phyloP scores from a whole-genome alignment of 2,329 filamentous ascomycete species.

The Penicillium sp. region DNA sequence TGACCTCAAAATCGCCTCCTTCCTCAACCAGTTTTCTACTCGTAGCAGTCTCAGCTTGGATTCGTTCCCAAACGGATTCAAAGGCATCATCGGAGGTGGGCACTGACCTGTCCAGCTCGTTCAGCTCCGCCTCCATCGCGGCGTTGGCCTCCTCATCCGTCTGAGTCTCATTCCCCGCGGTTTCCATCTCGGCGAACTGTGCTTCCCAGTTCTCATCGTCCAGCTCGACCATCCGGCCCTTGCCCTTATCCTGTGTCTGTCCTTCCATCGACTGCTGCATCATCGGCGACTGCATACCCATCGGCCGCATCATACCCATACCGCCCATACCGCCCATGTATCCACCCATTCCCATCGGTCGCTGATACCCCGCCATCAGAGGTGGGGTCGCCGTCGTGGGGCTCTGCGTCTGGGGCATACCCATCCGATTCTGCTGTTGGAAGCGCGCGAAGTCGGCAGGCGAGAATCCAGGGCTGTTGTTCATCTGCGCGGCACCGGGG shows the following conservation, averaged over 20 bases:
- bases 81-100: slow-evolving; percentile 73
- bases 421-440: slow-evolving; percentile 72
- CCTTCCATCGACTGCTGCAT: slow-evolving; percentile 53
- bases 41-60: slow-evolving; percentile 53
- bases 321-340: slow-evolving; percentile 51
- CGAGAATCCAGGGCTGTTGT: slow-evolving; percentile 68
- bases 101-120: slow-evolving; percentile 86
- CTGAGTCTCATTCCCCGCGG: slow-evolving; percentile 57
- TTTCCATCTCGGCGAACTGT: slow-evolving; percentile 88
- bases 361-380: slow-evolving; percentile 62
- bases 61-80: slow-evolving; percentile 71
- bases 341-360: slow-evolving; percentile 54
- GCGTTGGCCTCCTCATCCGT: slow-evolving; percentile 68
- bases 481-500: slow-evolving; percentile 58
- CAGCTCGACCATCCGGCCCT: slow-evolving; percentile 81
- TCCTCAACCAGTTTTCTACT: slow-evolving; percentile 67
- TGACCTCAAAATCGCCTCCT: slow-evolving; percentile 64
- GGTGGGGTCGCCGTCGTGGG: slow-evolving; percentile 62
- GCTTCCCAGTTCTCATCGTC: slow-evolving; percentile 96
- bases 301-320: slow-evolving; percentile 56
- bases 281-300: slow-evolving; percentile 57
- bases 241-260: slow-evolving; percentile 76
- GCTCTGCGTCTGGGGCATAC: slow-evolving; percentile 64
- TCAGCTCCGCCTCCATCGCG: slow-evolving; percentile 83
- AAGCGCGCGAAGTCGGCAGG: slow-evolving; percentile 88